Conservation (phyloP, 306 rosid species). For the Acacia confusa region DNA sequence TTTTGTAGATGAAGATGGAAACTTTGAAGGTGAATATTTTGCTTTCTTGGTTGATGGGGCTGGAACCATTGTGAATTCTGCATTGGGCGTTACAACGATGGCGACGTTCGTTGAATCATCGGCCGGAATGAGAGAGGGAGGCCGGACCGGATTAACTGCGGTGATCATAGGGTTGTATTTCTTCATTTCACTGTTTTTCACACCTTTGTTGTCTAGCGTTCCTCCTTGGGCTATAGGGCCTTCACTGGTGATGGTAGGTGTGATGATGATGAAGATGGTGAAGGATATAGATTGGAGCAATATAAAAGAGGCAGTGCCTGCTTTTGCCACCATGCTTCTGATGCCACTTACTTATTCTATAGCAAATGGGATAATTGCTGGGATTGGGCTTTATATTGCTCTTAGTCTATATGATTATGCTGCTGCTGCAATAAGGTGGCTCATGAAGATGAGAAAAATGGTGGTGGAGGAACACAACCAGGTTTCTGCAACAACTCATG, state of each 20-base stretch:
- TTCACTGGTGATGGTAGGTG: slow-evolving; percentile 90
- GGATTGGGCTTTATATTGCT: slow-evolving; percentile 74
- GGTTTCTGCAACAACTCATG: slow-evolving; percentile 60
- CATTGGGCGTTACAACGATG: slow-evolving; percentile 65
- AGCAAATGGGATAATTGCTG: slow-evolving; percentile 81
- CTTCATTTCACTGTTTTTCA: slow-evolving; percentile 67
- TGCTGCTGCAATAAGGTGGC: slow-evolving; percentile 46
- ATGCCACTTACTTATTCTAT: slow-evolving; percentile 96
- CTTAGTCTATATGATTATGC: slow-evolving; percentile 60
- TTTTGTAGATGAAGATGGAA: slow-evolving; percentile 62
- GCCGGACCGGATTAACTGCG: slow-evolving; percentile 84
- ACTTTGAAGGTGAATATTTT: slow-evolving; percentile 83
- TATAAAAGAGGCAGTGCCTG: slow-evolving; percentile 71
- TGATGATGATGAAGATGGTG: slow-evolving; percentile 93
- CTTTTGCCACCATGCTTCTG: slow-evolving; percentile 71
- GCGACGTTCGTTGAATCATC: slow-evolving; percentile 83
- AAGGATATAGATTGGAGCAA: slow-evolving; percentile 82
- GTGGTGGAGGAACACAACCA: slow-evolving; percentile 75
- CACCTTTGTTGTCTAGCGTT: slow-evolving; percentile 76
- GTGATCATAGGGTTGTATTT: slow-evolving; percentile 66
- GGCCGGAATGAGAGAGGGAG: slow-evolving; percentile 87
- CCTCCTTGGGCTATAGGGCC: slow-evolving; percentile 99
- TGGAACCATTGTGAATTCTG: slow-evolving; percentile 64
- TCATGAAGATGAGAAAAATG: slow-evolving; percentile 55
- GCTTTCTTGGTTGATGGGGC: slow-evolving; percentile 86